Conservation (phyloP, 805 yeast species). For the Saturnispora hagleri region DNA sequence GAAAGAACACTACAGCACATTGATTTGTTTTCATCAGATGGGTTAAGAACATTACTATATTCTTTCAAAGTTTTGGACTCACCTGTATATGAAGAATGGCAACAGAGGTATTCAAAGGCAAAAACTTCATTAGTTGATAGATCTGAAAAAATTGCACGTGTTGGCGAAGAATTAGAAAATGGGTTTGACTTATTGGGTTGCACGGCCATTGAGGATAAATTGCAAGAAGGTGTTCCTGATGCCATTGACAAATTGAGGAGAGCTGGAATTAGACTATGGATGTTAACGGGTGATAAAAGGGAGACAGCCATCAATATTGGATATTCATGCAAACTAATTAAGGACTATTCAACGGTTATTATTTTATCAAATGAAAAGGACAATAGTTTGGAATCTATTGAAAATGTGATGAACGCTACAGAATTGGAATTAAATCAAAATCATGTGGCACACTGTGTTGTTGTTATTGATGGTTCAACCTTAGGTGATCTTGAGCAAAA, state of each 20-base stretch:
- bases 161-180: slow-evolving; percentile 66
- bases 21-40: slow-evolving; percentile 92
- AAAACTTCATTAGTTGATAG: slow-evolving; percentile 67
- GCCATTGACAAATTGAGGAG: slow-evolving; percentile 84
- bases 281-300: slow-evolving; percentile 96
- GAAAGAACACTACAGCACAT: slow-evolving; percentile 84
- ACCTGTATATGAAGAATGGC: slow-evolving; percentile 59
- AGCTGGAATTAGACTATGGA: slow-evolving; percentile 95
- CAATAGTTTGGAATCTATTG: slow-evolving; percentile 1
- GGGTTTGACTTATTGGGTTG: slow-evolving; percentile 75
- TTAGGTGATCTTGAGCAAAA: slow-evolving; percentile 66
- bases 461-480: slow-evolving; percentile 92
- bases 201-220: slow-evolving; percentile 93
- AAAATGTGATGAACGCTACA: slow-evolving; percentile 62
- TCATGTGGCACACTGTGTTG: slow-evolving; percentile 84
- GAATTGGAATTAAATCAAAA: slow-evolving; percentile 64
- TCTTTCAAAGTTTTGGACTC: slow-evolving; percentile 63
- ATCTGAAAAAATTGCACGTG: slow-evolving; percentile 51
- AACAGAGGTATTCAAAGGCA: slow-evolving; percentile 58
- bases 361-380: slow-evolving; percentile 35
- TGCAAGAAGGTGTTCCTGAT: slow-evolving; percentile 95
- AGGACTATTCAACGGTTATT: slow-evolving; percentile 85
- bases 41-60: slow-evolving; percentile 81
- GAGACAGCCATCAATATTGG: slow-evolving; percentile 98
- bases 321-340: slow-evolving; percentile 83